Evolutionary conservation across 2,329 filamentous ascomycete genomes (phyloP).

Genomic region (Scorias spongiosa): DNA sequence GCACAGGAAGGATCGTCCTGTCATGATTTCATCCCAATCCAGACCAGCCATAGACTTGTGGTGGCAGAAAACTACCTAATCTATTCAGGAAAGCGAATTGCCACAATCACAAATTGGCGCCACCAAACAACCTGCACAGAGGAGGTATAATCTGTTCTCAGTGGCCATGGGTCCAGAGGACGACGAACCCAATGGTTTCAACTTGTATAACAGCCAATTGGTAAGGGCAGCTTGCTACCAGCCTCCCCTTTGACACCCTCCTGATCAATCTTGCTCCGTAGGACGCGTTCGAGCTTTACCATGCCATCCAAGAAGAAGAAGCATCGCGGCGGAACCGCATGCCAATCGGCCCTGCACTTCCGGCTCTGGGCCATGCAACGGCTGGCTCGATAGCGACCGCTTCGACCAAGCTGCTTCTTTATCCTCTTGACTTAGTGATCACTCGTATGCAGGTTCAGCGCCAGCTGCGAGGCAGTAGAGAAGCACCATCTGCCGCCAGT

Average conservation of each 20-base stretch:
- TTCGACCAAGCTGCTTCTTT: constrained; percentile 62
- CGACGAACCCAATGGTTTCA: background rate
- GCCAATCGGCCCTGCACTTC: constrained; percentile 34
- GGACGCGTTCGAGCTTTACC: constrained; percentile 17
- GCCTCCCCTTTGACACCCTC: constrained; percentile 4
- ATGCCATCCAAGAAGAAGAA: constrained; percentile 11
- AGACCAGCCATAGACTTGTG: no score
- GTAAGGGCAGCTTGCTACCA: constrained; percentile 8
- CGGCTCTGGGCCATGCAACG: constrained; percentile 65
- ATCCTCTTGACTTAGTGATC: constrained; percentile 69
- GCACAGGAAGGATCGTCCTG: no score
- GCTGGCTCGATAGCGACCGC: constrained; percentile 67
- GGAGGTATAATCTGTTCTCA: background rate
- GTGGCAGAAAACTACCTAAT: no score
- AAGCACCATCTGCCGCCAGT: constrained; percentile 19
- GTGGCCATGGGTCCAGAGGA: background rate
- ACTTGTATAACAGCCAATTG: constrained; percentile 13
- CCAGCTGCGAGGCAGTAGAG: constrained; percentile 30
- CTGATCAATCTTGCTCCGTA: constrained; percentile 3
- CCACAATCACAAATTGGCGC: no score
- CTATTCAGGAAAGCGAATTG: no score
- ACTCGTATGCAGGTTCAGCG: constrained; percentile 70
- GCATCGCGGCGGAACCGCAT: constrained; percentile 1
- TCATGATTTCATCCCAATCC: no score
- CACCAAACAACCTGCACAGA: no score